phyloP scores from a whole-genome alignment of 2,329 filamentous ascomycete genomes.

The Ophiostoma triangulosporum region DNA sequence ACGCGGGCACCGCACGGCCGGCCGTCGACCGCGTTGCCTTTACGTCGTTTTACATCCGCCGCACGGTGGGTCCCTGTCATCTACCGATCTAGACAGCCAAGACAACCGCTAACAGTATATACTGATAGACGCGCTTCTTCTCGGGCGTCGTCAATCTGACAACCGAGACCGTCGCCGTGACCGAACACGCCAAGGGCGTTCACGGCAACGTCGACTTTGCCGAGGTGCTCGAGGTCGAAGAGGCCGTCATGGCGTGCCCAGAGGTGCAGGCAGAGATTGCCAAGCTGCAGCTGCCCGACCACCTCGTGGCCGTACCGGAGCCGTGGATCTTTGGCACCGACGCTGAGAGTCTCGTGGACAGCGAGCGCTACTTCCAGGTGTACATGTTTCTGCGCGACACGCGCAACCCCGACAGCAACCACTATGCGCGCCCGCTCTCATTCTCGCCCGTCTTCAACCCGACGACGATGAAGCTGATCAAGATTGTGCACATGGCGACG shows the following conservation, averaged over 20 bases:
- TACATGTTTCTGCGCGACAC: conserved; percentile 55
- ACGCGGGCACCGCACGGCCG: conserved; percentile 25
- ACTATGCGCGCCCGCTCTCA: conserved; percentile 40
- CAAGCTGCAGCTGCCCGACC: conserved; percentile 47
- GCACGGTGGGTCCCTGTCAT: conserved; percentile 28
- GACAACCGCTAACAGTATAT: conserved; percentile 34
- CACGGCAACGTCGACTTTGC: conserved; percentile 47
- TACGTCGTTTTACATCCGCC: conserved; percentile 43
- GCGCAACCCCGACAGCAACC: conserved; percentile 48
- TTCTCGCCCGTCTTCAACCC: conserved; percentile 44
- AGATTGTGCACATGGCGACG: conserved; percentile 30
- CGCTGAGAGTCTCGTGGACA: conserved; percentile 17
- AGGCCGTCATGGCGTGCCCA: conserved; percentile 38
- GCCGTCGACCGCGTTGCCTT: conserved; percentile 36
- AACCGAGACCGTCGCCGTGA: conserved; percentile 35
- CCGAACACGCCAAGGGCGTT: conserved; percentile 43
- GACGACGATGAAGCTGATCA: conserved; percentile 28
- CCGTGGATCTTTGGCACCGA: conserved; percentile 53
- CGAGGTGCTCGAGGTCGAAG: conserved; percentile 47
- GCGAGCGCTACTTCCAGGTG: conserved; percentile 35
- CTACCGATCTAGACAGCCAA: too few species aligned
- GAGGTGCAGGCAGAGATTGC: conserved; percentile 45
- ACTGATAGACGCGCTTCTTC: conserved; percentile 25
- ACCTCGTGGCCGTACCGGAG: conserved; percentile 43
- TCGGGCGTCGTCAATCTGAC: conserved; percentile 36